Percentiles rank a stretch among this genome's conserved stretches.
Conservation (phyloP, 139 green algal species). For the Tetradesmus lagerheimii region DNA sequence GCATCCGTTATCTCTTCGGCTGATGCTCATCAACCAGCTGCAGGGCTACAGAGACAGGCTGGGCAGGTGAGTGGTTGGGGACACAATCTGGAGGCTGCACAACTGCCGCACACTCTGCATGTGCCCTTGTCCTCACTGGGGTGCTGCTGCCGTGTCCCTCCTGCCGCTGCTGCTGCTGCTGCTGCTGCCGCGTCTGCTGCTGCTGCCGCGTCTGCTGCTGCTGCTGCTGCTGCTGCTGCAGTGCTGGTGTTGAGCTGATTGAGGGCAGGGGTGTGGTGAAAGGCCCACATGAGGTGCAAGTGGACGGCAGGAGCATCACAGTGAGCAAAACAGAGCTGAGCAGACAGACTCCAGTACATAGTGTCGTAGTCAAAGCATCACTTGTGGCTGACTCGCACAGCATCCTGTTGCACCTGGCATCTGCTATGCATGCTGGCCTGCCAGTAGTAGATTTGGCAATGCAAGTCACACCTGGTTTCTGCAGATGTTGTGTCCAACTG, state of each 20-base stretch:
- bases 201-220: neutral
- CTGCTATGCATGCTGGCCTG: no score
- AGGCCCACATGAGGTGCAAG: slow-evolving; percentile 87
- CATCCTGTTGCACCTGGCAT: no score
- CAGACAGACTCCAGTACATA: no score
- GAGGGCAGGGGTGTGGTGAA: slow-evolving; percentile 87
- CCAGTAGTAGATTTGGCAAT: no score
- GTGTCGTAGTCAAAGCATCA: no score
- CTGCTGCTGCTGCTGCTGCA: slow-evolving; percentile 56
- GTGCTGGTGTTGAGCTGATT: slow-evolving; percentile 67
- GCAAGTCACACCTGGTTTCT: no score
- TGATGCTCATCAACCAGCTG: slow-evolving; percentile 88
- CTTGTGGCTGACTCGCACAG: no score
- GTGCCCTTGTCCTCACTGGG: no score
- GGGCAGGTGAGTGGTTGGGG: neutral
- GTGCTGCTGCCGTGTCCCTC: neutral
- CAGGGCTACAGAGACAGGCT: slow-evolving; percentile 29
- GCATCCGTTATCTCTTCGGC: no score
- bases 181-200: neutral
- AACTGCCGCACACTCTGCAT: no score
- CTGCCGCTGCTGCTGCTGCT: neutral
- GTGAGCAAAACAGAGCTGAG: neutral
- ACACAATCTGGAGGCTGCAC: no score
- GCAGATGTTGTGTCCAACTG: no score
- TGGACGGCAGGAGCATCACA: slow-evolving; percentile 44